These are phyloP conservation scores for Euphorbia tirucalli DNA, from an alignment of 345 rosid genomes.

Conservation along the genomic window DNA sequence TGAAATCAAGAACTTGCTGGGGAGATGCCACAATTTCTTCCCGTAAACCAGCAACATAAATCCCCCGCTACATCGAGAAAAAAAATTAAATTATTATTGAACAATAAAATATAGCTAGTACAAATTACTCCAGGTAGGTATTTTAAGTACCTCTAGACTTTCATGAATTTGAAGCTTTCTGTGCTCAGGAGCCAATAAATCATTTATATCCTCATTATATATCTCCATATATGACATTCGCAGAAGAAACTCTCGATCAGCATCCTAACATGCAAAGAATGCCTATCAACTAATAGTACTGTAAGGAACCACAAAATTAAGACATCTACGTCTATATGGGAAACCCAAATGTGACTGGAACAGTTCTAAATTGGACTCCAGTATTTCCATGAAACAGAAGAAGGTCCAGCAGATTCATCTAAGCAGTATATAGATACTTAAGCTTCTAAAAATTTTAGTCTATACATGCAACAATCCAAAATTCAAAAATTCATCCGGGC, in stretches of 20 bases:
- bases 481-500: not conserved
- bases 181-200: constrained; percentile 87
- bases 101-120: not conserved
- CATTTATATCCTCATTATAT: constrained; percentile 92
- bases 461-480: not conserved
- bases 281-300: not conserved
- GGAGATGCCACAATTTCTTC: constrained; percentile 96
- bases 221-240: constrained; percentile 97
- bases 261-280: constrained; percentile 40
- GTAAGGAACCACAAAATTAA: not conserved
- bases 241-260: constrained; percentile 77
- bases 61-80: constrained; percentile 60
- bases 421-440: not conserved
- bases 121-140: not conserved
- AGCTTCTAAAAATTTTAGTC: not conserved
- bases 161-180: constrained; percentile 92
- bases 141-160: constrained; percentile 61
- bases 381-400: not conserved
- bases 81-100: constrained; percentile 11
- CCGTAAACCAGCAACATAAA: constrained; percentile 88
- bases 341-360: too few species aligned
- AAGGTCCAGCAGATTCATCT: not conserved
- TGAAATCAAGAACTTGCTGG: constrained; percentile 82
- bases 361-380: too few species aligned
- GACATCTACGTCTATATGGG: not conserved